These are phyloP conservation scores for Talaromyces funiculosus DNA, from an alignment of 2,329 filamentous ascomycete species.

Conservation along the genomic window DNA sequence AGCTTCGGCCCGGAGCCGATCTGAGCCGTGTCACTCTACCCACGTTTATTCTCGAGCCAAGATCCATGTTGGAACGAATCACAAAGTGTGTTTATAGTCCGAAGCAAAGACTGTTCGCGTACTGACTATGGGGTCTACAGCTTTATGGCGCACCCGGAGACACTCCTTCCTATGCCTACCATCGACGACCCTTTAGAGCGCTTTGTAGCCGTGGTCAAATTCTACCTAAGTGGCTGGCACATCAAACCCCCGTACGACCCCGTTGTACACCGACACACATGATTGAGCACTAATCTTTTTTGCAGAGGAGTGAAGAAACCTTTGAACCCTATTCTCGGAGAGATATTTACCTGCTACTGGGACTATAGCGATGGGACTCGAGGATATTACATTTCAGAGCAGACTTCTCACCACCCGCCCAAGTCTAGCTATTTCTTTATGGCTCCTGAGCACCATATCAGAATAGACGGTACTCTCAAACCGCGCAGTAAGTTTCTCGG, in stretches of 20 bases:
- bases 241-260: constrained; percentile 83
- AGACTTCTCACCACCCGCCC: constrained; percentile 95
- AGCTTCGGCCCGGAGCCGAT: constrained; percentile 90
- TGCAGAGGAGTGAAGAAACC: constrained; percentile 93
- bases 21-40: constrained; percentile 89
- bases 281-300: constrained; percentile 1
- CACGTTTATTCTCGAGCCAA: constrained; percentile 95
- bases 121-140: constrained; percentile 45
- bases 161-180: constrained; percentile 76
- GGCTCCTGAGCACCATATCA: constrained; percentile 86
- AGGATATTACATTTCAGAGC: constrained; percentile 94
- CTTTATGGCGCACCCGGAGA: constrained; percentile 99
- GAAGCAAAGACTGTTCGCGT: constrained; percentile 1
- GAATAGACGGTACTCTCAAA: constrained; percentile 92
- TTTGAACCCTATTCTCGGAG: constrained; percentile 90
- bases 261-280: neutral
- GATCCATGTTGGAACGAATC: constrained; percentile 97
- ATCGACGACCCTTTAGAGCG: constrained; percentile 85
- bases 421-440: constrained; percentile 99
- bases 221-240: constrained; percentile 98
- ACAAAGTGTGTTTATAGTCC: constrained; percentile 68
- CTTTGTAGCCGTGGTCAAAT: constrained; percentile 94
- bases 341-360: constrained; percentile 95
- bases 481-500: constrained; percentile 91
- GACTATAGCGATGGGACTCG: constrained; percentile 76